A percentile compares a stretch with the other conserved stretches of the same genome.
These are phyloP conservation scores for Solanum habrochaites DNA, from an alignment of 257 asterid genomes.

Conservation along the genomic window DNA sequence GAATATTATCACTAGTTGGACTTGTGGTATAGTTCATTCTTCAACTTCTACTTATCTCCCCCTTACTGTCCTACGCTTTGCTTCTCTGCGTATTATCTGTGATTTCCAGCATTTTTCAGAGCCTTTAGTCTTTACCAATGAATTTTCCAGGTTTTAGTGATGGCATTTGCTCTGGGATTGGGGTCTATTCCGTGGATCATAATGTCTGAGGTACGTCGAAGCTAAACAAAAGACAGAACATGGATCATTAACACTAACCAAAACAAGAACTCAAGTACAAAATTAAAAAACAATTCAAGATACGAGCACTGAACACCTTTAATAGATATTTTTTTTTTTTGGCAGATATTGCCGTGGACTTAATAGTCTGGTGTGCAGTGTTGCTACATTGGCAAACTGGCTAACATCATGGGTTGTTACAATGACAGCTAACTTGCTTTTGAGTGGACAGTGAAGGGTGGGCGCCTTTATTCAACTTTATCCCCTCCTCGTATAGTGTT, in stretches of 20 bases:
- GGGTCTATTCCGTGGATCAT: constrained; percentile 85
- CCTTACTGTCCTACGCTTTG: background rate
- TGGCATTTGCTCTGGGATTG: constrained; percentile 68
- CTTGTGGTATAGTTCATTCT: constrained; percentile 40
- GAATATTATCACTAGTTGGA: constrained; percentile 44
- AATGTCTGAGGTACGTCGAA: constrained; percentile 73
- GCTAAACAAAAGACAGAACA: background rate
- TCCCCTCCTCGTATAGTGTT: constrained; percentile 11
- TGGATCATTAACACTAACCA: background rate
- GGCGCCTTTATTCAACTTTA: constrained; percentile 3
- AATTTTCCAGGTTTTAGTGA: constrained; percentile 52
- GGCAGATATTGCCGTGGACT: constrained; percentile 82
- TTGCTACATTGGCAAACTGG: constrained; percentile 77
- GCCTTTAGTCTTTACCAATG: background rate
- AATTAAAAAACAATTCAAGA: background rate
- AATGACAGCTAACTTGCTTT: constrained; percentile 66
- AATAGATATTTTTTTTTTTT: too few species aligned
- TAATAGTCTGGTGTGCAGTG: constrained; percentile 83
- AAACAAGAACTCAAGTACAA: background rate
- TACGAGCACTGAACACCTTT: too few species aligned
- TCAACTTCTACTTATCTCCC: background rate
- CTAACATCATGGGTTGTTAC: constrained; percentile 55
- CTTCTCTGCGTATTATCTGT: background rate
- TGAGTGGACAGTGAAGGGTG: constrained; percentile 91
- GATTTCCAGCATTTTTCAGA: background rate